Evolutionary conservation across 257 asterid genomes (phyloP), one percentile per base, ranked within the genome.

Genomic region (Plantago ovata): DNA sequence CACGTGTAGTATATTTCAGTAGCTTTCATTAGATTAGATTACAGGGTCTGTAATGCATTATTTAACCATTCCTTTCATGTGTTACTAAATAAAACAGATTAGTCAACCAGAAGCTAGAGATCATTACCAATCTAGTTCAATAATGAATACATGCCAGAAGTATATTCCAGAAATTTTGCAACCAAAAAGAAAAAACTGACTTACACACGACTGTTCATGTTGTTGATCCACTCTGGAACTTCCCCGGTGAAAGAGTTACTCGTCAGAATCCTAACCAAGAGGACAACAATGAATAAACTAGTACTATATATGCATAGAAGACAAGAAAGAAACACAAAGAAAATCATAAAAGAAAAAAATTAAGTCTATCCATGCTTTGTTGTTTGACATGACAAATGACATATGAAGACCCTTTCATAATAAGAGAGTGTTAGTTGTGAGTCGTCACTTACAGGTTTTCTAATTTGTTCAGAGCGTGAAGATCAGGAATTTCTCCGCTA

Each of bases 401-500:
- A 32, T 11, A 70, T 51, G 55, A 28, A 28, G 0, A 28, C 6
- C 5, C 5, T 45, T 32, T 24, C 3, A 53, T 44, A 45, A 28
- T 43, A 5, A 16, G 11, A 21, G 20, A 53, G 63, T 43, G 52
- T 23, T 33, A 6, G 63, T 39, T 14, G 55, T 53, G 62, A 21
- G 56, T n/a, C n/a, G 40, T 16, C 32, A 66, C 87, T 77, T 71
- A 82, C 90, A 85, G 24, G 54, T 0, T 50, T 52, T 63, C 55
- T 40, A 85, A 87, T 45, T 70, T 72, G 52, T 28, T 68, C 84
- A 75, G 80, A 38, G 64, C 60, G 12, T 18, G 42, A 19, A 79
- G 78, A 71, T 58, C 62, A 20, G 84, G 87, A 32, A 82, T 21
- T 28, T 61, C 60, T 50, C 94, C 87, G 36, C 61, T 69, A 68